A percentile compares a stretch with the other conserved stretches of the same genome.
These are phyloP conservation scores for Drechslerella stenobrocha DNA, from an alignment of 2,329 filamentous ascomycete species.

Conservation along the genomic window DNA sequence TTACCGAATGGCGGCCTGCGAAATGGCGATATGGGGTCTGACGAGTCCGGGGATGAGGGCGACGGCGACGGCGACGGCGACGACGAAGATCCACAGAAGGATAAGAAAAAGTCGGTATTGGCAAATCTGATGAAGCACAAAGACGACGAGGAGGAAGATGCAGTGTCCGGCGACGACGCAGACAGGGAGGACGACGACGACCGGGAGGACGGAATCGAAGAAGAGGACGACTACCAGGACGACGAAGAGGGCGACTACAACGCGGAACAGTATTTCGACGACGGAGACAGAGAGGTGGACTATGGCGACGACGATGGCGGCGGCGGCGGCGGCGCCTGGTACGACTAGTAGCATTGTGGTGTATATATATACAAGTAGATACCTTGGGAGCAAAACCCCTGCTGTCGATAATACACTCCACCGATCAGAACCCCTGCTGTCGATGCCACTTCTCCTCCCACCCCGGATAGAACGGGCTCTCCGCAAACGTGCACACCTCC, in stretches of 20 bases:
- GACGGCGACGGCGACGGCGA: slow-evolving; percentile 52
- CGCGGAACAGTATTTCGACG: slow-evolving; percentile 53
- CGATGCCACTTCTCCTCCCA: slow-evolving; percentile 76
- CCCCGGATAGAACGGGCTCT: slow-evolving; percentile 73
- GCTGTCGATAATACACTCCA: background rate
- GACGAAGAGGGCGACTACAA: slow-evolving; percentile 54
- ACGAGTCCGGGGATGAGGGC: slow-evolving; percentile 54
- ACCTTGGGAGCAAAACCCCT: too few relatives aligned
- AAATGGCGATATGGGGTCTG: slow-evolving; percentile 52
- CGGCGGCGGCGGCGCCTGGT: slow-evolving; percentile 47
- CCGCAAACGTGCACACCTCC: slow-evolving; percentile 70
- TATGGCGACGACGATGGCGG: slow-evolving; percentile 52
- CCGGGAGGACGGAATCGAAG: slow-evolving; percentile 50
- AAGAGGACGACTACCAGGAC: slow-evolving; percentile 53
- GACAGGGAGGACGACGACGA: slow-evolving; percentile 53
- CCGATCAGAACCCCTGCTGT: slow-evolving; percentile 63
- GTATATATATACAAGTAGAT: background rate
- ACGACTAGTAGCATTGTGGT: slow-evolving; percentile 39
- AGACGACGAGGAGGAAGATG: slow-evolving; percentile 39
- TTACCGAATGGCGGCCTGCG: slow-evolving; percentile 37
- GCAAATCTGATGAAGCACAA: slow-evolving; percentile 43
- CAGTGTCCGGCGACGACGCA: slow-evolving; percentile 50
- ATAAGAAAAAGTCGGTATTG: slow-evolving; percentile 48
- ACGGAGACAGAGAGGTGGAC: slow-evolving; percentile 51
- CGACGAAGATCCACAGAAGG: too few relatives aligned